These are phyloP conservation scores for Ustilago esculenta DNA, from an alignment of 1,284 basidiomycete species.

Conservation along the genomic window DNA sequence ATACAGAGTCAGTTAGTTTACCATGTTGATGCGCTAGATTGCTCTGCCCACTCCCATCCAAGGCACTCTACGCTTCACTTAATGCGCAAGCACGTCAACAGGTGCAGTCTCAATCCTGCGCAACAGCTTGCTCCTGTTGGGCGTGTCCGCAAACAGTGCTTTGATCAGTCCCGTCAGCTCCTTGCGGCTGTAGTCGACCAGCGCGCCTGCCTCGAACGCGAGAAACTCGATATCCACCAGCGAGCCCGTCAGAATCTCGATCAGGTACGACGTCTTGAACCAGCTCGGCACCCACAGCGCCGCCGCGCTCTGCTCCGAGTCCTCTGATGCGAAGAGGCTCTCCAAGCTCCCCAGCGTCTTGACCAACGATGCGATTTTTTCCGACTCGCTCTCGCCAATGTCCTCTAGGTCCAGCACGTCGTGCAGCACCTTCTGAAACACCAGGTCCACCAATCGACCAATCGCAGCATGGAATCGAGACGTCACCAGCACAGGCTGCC, in stretches of 20 bases:
- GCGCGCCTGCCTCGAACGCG: conserved; percentile 82
- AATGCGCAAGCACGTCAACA: conserved; percentile 34
- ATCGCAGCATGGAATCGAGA: conserved; percentile 68
- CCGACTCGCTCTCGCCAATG: conserved; percentile 90
- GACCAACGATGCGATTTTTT: conserved; percentile 82
- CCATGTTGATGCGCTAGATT: no score
- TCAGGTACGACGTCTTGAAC: conserved; percentile 65
- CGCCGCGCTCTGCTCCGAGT: conserved; percentile 66
- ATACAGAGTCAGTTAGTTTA: no score
- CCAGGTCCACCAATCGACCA: conserved; percentile 79
- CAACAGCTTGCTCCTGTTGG: conserved; percentile 52
- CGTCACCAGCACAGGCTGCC: conserved; percentile 74
- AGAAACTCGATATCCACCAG: conserved; percentile 85
- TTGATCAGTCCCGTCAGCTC: conserved; percentile 84
- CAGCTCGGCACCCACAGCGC: conserved; percentile 60
- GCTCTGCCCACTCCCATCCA: no score
- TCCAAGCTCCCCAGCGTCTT: conserved; percentile 79
- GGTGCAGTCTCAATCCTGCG: conserved; percentile 48
- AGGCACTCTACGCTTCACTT: no score
- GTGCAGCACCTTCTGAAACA: conserved; percentile 76
- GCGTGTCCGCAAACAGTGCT: conserved; percentile 79
- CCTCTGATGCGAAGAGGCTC: conserved; percentile 76
- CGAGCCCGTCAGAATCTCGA: conserved; percentile 61
- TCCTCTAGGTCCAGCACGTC: conserved; percentile 83
- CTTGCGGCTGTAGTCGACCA: conserved; percentile 87